These are phyloP conservation scores for Neocallimastix lanati DNA, from an alignment of 192 early-diverging fungal species.

Conservation along the genomic window DNA sequence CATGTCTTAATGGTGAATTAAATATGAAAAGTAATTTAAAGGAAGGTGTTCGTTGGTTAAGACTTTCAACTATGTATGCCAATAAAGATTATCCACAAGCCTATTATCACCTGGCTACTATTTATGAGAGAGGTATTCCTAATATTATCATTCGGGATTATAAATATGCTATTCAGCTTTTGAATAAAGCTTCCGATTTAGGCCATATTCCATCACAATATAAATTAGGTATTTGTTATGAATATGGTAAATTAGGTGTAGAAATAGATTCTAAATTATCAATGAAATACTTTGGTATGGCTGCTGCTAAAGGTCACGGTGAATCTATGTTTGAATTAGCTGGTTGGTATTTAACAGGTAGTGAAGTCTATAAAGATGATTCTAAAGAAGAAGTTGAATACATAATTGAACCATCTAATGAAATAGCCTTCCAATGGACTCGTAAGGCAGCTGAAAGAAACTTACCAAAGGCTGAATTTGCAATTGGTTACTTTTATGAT, in stretches of 20 bases:
- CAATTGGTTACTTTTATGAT: slow-evolving; percentile 5
- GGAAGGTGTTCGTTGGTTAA: slow-evolving; percentile 27
- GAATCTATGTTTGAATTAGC: slow-evolving; percentile 4
- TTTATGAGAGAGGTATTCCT: slow-evolving; percentile 36
- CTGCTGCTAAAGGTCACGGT: slow-evolving; percentile 1
- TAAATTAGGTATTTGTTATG: slow-evolving; percentile 28
- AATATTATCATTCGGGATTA: slow-evolving; percentile 38
- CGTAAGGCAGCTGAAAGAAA: slow-evolving; percentile 1
- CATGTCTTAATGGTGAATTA: slow-evolving; percentile 36
- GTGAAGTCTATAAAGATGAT: not conserved
- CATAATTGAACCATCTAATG: not conserved
- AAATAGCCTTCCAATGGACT: not conserved
- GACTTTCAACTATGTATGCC: slow-evolving; percentile 25
- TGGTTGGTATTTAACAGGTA: slow-evolving; percentile 3
- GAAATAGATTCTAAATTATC: slow-evolving; percentile 1
- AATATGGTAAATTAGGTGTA: slow-evolving; percentile 40
- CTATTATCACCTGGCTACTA: slow-evolving; percentile 28
- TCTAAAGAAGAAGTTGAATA: not conserved
- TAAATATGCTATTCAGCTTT: slow-evolving; percentile 38
- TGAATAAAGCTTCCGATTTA: slow-evolving; percentile 40
- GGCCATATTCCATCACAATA: slow-evolving; percentile 47
- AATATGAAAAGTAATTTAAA: slow-evolving; percentile 25
- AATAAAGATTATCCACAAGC: slow-evolving; percentile 37
- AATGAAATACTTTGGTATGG: not conserved
- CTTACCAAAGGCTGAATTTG: not conserved